phyloP scores from a whole-genome alignment of 805 yeast species.

The Suhomyces tanzawaensis region DNA sequence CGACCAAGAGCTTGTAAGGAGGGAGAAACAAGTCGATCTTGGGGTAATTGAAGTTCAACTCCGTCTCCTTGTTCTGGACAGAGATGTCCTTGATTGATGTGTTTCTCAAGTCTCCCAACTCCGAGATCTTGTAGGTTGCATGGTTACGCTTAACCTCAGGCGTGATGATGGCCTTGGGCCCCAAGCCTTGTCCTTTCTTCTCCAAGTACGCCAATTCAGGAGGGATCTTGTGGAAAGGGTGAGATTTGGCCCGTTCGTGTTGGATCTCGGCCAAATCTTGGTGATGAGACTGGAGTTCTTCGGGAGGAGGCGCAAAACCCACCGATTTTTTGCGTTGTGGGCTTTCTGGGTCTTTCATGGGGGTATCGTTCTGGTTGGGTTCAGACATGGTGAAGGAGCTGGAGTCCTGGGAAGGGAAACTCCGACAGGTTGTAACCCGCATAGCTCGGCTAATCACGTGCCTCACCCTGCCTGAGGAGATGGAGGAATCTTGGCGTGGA shows the following conservation, averaged over 20 bases:
- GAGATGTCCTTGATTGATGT: conserved; percentile 51
- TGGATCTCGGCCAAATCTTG: conserved; percentile 24
- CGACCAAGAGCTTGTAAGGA: conserved; percentile 50
- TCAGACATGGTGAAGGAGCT: background rate
- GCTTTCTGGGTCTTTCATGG: background rate
- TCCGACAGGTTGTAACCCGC: background rate
- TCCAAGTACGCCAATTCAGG: conserved; percentile 40
- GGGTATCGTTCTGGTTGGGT: background rate
- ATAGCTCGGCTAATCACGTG: background rate
- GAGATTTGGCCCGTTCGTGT: conserved; percentile 23
- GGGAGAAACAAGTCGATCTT: conserved; percentile 49
- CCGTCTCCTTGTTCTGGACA: conserved; percentile 41
- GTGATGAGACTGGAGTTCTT: conserved; percentile 37
- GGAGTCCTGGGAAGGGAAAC: background rate
- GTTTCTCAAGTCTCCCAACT: conserved; percentile 47
- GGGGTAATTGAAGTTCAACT: conserved; percentile 53
- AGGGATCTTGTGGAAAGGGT: conserved; percentile 40
- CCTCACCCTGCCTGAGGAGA: too few species aligned
- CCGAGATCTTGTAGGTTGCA: conserved; percentile 5
- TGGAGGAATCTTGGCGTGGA: too few species aligned
- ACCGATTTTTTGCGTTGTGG: conserved; percentile 27
- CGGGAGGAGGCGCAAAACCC: conserved; percentile 39
- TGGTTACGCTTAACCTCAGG: conserved; percentile 8
- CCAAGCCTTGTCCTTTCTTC: conserved; percentile 16
- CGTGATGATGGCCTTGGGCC: conserved; percentile 28